Evolutionary conservation across 306 rosid species (phyloP), one percentile per base, ranked within the genome.

Genomic region (Prunus davidiana): DNA sequence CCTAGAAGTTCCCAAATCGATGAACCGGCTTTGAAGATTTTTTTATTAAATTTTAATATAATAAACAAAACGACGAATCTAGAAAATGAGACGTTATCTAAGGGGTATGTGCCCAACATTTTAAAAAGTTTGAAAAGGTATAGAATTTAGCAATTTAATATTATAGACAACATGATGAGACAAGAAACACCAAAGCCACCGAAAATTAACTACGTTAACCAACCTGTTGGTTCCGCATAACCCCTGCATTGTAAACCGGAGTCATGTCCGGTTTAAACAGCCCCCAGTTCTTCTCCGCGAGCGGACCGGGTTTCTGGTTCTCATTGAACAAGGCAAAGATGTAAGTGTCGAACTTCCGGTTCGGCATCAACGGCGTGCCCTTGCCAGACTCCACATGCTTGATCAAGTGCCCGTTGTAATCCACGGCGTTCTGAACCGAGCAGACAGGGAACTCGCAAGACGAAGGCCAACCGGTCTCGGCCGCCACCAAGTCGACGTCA

Each of bases 351-450:
- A 95, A 92, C 61, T 56, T 85, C 9, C 96, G 65, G 68, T 88
- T 90, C 2, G 97, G 99, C 97, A 95, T 92, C 89, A 95, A 71
- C 0, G 99, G 99, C 0, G 97, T 95, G 0, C 99, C 99, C 52
- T 71, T 87, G 0, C 92, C 89, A 2, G 83, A 63, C 0, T 32
- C 82, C 50, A 92, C 84, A 61, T 90, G 99, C 61, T 64, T 76
- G 3, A 92, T 55, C 47, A 95, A 78, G 11, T 87, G 76, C 2
- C 79, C 71, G 6, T 90, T 92, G 16, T 52, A 95, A 1, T 87
- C 63, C 77, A 74, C 83, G 2, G 97, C 97, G 30, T 92, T 86
- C 15, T 76, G 83, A 1, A 69, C 55, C 25, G 91, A 86, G 32
- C 99, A 95, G 0, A 90, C 93, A 13, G 86, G 85, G 76, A 76